phyloP scores from a whole-genome alignment of 805 yeast species.

The Nakazawaea peltata region DNA sequence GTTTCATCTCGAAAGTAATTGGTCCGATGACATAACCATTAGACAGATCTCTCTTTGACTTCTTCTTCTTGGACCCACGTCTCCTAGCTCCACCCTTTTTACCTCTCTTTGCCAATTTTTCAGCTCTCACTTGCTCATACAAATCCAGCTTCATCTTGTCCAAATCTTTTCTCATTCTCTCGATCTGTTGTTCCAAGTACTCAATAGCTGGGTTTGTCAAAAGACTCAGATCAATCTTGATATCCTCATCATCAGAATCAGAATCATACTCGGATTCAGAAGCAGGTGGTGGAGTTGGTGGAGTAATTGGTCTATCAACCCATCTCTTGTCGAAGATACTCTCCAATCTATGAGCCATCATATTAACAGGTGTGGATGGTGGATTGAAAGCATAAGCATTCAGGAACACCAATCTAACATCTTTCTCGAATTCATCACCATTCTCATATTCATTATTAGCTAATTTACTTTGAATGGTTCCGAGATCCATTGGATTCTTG shows the following conservation, averaged over 20 bases:
- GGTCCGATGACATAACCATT: slow-evolving; percentile 22
- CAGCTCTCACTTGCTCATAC: slow-evolving; percentile 56
- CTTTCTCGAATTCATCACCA: slow-evolving; percentile 81
- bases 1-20: slow-evolving; percentile 94
- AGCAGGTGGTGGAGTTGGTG: slow-evolving; percentile 44
- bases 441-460: slow-evolving; percentile 83
- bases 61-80: slow-evolving; percentile 21
- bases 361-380: slow-evolving; percentile 91
- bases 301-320: slow-evolving; percentile 75
- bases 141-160: slow-evolving; percentile 76
- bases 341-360: slow-evolving; percentile 91
- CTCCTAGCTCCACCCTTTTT: slow-evolving; percentile 22
- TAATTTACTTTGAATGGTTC: slow-evolving; percentile 73
- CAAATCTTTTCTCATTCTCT: slow-evolving; percentile 78
- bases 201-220: slow-evolving; percentile 86
- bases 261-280: slow-evolving; percentile 34
- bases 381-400: slow-evolving; percentile 94
- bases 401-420: slow-evolving; percentile 72
- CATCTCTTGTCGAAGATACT: slow-evolving; percentile 80
- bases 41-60: slow-evolving; percentile 12
- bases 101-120: slow-evolving; percentile 44
- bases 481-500: slow-evolving; percentile 91
- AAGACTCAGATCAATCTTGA: slow-evolving; percentile 49
- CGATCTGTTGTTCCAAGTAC: slow-evolving; percentile 79
- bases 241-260: slow-evolving; percentile 28